Conservation (phyloP, 176 grass and related monocot genomes). For the Tillandsia fasciculata region DNA sequence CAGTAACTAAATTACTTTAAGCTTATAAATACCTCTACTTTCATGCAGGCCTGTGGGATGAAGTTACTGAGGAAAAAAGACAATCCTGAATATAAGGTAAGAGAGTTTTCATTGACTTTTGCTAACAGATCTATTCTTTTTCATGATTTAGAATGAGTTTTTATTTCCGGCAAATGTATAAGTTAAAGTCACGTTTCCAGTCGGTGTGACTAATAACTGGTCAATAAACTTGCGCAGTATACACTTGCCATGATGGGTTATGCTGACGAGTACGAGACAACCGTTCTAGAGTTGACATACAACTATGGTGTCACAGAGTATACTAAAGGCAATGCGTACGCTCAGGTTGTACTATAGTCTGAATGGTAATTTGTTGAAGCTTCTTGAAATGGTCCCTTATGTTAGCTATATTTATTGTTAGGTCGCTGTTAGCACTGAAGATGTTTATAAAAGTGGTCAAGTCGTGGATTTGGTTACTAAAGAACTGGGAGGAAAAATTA, state of each 20-base stretch:
- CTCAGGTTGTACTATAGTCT: conserved; percentile 45
- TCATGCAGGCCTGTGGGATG: conserved; percentile 76
- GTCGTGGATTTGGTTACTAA: conserved; percentile 59
- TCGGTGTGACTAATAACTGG: conserved; percentile 18
- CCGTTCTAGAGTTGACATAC: conserved; percentile 84
- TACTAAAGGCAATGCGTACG: conserved; percentile 94
- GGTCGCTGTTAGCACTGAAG: conserved; percentile 91
- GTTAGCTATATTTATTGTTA: conserved; percentile 12
- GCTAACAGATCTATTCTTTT: background rate
- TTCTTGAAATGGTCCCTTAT: background rate
- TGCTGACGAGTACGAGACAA: conserved; percentile 67
- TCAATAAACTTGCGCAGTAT: conserved; percentile 40
- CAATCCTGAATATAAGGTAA: conserved; percentile 82
- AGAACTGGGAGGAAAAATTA: conserved; percentile 88
- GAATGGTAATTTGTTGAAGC: conserved; percentile 4
- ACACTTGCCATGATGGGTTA: conserved; percentile 91
- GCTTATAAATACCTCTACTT: conserved; percentile 9
- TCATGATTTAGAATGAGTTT: background rate
- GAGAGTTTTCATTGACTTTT: conserved; percentile 1
- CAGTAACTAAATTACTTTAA: background rate
- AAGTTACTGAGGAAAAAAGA: conserved; percentile 86
- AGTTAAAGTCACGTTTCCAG: background rate
- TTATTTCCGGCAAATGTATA: background rate
- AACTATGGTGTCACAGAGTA: conserved; percentile 92
- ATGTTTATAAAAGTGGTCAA: conserved; percentile 86